Conservation (phyloP, 805 yeast genomes). For the Starmera quercuum region DNA sequence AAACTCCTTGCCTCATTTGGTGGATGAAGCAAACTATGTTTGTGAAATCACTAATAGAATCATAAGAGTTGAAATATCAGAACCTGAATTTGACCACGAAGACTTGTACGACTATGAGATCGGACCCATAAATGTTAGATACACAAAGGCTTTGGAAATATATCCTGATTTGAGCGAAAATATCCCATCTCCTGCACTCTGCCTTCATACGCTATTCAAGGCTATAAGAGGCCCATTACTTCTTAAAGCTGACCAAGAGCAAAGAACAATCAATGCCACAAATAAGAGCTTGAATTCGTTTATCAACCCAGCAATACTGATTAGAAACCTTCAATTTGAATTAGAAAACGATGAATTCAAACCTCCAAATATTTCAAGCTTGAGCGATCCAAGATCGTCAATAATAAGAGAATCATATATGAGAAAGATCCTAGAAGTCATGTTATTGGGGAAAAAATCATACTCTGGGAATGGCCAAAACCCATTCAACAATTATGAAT, state of each 20-base stretch:
- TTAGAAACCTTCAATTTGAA: constrained; percentile 38
- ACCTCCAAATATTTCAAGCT: constrained; percentile 41
- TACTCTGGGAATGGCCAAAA: constrained; percentile 16
- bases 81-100: constrained; percentile 39
- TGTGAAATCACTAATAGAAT: constrained; percentile 37
- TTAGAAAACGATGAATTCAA: constrained; percentile 25
- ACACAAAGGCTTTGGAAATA: constrained; percentile 26
- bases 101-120: constrained; percentile 42
- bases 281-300: constrained; percentile 47
- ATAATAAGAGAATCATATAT: constrained; percentile 40
- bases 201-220: constrained; percentile 53
- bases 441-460: constrained; percentile 34
- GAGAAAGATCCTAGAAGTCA: constrained; percentile 46
- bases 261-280: constrained; percentile 47
- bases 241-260: constrained; percentile 32
- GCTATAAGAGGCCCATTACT: constrained; percentile 63
- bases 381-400: constrained; percentile 23
- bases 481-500: constrained; percentile 21
- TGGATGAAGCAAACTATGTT: constrained; percentile 41
- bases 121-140: constrained; percentile 45
- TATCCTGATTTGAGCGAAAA: constrained; percentile 18
- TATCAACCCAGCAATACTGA: constrained; percentile 46
- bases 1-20: constrained; percentile 24
- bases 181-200: constrained; percentile 47
- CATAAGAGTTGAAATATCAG: constrained; percentile 46